Evolutionary conservation across 2,329 filamentous ascomycete genomes (phyloP), one percentile per base, ranked within the genome.

Genomic region (Venturia carpophila): DNA sequence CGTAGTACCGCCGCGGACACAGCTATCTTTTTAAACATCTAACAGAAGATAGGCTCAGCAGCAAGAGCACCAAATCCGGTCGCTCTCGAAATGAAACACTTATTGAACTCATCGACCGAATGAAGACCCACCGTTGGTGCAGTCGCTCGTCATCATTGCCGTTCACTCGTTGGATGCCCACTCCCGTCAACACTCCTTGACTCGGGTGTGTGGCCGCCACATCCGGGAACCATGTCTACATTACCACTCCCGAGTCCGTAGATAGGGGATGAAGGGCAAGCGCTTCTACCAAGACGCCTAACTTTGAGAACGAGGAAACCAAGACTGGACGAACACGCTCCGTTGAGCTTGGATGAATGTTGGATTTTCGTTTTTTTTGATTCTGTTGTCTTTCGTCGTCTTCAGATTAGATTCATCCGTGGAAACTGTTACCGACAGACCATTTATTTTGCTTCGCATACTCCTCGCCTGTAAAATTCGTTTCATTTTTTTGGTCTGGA

Each of bases 331-430:
- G 30, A 58, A 11, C n/a, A 52, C 7, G 52, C 52, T 58, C 52
- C 52, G 52, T 37, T 21, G 52, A 58, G 52, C 52, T 39, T 39
- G 27, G 19, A 58, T 10, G 30, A 34, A n/a, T 11, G 30, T 58
- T 58, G 52, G 52, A 58, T 37, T 37, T 56, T 58, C 52, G 52
- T 58, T 37, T 58, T 24, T 37, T 58, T 58, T n/a, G n/a, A 15
- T 58, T 37, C 52, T 27, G 13, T 58, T 58, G 30, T 52, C 24
- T 52, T 27, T n/a, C 17, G 3, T 10, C 2, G 52, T 27, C 11
- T 15, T 21, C 30, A 58, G 27, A 37, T 37, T 58, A 27, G 15
- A 58, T 55, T 34, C 17, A 3, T 34, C 49, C 39, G 3, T 34
- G 30, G 6, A 3, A 34, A 3, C 6, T 3, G 3, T 34, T 34